A percentile compares a stretch with the other conserved stretches of the same genome.
Evolutionary conservation across 441 rosid genomes (phyloP).

Genomic region (Melastoma candidum): DNA sequence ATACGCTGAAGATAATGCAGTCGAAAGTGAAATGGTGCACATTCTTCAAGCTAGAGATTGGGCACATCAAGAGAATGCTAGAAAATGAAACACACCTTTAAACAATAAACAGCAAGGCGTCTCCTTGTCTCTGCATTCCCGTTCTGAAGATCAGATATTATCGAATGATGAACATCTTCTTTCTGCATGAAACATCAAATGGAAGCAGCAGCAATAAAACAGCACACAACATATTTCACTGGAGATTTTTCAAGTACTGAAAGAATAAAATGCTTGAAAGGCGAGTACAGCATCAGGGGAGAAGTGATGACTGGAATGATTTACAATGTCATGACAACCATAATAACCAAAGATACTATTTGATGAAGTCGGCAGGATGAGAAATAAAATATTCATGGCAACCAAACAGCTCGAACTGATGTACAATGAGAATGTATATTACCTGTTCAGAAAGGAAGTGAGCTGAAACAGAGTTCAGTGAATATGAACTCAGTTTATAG

Average conservation of each 20-base stretch:
- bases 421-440: background rate
- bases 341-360: no score
- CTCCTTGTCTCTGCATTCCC: conserved; percentile 99
- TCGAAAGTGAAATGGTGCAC: no score
- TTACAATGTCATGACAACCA: no score
- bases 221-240: background rate
- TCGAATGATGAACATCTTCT: conserved; percentile 99
- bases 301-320: no score
- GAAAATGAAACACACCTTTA: conserved; percentile 44
- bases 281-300: no score
- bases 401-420: no score
- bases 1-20: no score
- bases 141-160: conserved; percentile 96
- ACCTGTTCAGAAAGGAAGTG: conserved; percentile 99
- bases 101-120: conserved; percentile 96
- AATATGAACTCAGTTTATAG: conserved; percentile 91
- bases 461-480: conserved; percentile 93
- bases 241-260: background rate
- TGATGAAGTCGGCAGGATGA: no score
- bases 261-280: background rate
- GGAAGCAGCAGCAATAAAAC: conserved; percentile 6
- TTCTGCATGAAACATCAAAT: conserved; percentile 38
- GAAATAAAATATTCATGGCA: no score
- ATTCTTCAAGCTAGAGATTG: no score
- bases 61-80: no score